A percentile compares a stretch with the other conserved stretches of the same genome.
Evolutionary conservation across 1,284 basidiomycete species (phyloP).

Genomic region (Coriolopsis trogii): DNA sequence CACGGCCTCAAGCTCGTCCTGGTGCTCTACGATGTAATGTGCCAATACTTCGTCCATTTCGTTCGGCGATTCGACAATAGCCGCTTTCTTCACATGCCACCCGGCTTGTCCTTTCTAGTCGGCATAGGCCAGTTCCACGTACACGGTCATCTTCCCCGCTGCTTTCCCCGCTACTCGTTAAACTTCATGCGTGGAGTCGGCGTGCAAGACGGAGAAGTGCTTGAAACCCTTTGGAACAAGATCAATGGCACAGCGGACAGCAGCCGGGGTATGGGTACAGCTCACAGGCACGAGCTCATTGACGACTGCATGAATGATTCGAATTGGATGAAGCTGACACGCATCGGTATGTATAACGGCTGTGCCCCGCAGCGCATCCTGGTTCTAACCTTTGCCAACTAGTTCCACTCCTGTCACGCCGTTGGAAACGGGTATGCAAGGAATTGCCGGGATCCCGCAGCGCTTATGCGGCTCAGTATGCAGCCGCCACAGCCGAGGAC

Average conservation of each 20-base stretch:
- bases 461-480: background rate
- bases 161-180: slow-evolving; percentile 20
- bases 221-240: slow-evolving; percentile 26
- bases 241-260: slow-evolving; percentile 20
- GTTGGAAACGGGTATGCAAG: background rate
- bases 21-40: slow-evolving; percentile 4
- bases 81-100: background rate
- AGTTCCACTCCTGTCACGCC: background rate
- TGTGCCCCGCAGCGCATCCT: background rate
- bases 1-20: background rate
- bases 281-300: slow-evolving; percentile 23
- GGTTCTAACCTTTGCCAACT: background rate
- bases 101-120: background rate
- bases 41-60: background rate
- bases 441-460: background rate
- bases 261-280: slow-evolving; percentile 15
- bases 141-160: slow-evolving; percentile 19
- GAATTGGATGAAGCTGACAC: slow-evolving; percentile 26
- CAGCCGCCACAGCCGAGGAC: background rate
- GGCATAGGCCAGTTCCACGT: slow-evolving; percentile 23
- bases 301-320: slow-evolving; percentile 29
- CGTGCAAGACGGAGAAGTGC: slow-evolving; percentile 22
- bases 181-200: slow-evolving; percentile 24
- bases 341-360: background rate
- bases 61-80: background rate